phyloP scores from a whole-genome alignment of 495 filamentous ascomycete species.

The Pseudevernia furfuracea region DNA sequence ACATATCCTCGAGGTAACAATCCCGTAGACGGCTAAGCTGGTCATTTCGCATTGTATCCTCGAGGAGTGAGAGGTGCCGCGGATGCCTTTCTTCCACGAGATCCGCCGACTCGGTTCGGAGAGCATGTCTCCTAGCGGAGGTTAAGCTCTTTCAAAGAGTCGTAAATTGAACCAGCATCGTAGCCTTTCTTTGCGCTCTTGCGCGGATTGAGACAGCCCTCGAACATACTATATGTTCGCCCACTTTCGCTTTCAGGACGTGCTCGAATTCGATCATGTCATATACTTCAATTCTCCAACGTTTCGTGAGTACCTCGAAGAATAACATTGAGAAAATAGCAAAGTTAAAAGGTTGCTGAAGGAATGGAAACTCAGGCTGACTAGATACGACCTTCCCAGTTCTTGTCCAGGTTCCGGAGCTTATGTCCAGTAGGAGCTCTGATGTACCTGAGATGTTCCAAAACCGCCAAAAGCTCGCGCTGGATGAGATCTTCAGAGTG shows the following conservation, averaged over 20 bases:
- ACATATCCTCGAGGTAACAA: too few species aligned
- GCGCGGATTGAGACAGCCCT: constrained; percentile 12
- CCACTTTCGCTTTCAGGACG: constrained; percentile 6
- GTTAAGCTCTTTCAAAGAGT: neutral
- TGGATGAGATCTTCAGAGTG: constrained; percentile 12
- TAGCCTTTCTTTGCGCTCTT: neutral
- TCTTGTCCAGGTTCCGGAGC: constrained; percentile 2
- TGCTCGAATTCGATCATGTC: constrained; percentile 10
- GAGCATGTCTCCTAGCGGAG: neutral
- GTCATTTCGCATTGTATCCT: too few species aligned
- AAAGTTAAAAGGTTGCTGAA: neutral
- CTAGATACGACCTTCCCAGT: constrained; percentile 3
- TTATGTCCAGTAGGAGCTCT: neutral
- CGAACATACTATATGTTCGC: neutral
- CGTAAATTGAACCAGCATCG: neutral
- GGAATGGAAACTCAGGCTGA: neutral
- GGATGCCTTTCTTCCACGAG: too few species aligned
- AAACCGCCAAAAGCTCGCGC: constrained; percentile 11
- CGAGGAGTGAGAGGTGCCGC: too few species aligned
- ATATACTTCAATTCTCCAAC: constrained; percentile 12
- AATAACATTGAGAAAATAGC: constrained; percentile 12
- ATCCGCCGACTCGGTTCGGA: too few species aligned
- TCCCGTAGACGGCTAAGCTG: too few species aligned
- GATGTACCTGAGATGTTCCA: constrained; percentile 1
- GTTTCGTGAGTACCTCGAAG: constrained; percentile 8